Conservation (phyloP, 495 filamentous ascomycete genomes). For the Viridothelium virens region DNA sequence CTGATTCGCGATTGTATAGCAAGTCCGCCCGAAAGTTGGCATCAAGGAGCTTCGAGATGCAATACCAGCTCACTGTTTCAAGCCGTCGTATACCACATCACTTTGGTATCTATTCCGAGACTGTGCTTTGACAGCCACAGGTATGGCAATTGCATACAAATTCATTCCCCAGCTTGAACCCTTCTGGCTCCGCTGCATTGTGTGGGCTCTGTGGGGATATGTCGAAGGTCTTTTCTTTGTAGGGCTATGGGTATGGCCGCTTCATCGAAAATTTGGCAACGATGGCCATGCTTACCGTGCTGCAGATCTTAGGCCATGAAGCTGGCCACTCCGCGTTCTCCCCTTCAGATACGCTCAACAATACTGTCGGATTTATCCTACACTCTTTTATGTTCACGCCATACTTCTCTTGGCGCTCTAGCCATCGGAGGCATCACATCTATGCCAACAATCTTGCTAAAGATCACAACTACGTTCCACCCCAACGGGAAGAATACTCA, state of each 20-base stretch:
- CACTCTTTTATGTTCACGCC: slow-evolving; percentile 78
- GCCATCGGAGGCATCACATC: slow-evolving; percentile 84
- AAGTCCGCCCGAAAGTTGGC: neutral
- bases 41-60: slow-evolving; percentile 8
- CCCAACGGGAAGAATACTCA: slow-evolving; percentile 11
- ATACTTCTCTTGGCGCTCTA: slow-evolving; percentile 91
- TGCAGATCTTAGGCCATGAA: slow-evolving; percentile 17
- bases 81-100: neutral
- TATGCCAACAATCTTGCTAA: slow-evolving; percentile 21
- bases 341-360: slow-evolving; percentile 68
- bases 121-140: neutral
- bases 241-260: neutral
- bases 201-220: neutral
- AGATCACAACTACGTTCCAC: slow-evolving; percentile 21
- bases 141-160: neutral
- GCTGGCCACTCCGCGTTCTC: slow-evolving; percentile 56
- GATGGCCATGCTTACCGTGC: neutral
- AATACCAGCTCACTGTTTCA: neutral
- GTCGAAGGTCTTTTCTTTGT: slow-evolving; percentile 1
- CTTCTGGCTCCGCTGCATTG: neutral
- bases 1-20: neutral
- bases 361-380: slow-evolving; percentile 76
- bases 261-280: neutral
- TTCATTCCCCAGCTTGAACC: slow-evolving; percentile 1
- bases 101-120: slow-evolving; percentile 2